Conservation (phyloP, 1,284 basidiomycete genomes). For the Irpex rosettiformis region DNA sequence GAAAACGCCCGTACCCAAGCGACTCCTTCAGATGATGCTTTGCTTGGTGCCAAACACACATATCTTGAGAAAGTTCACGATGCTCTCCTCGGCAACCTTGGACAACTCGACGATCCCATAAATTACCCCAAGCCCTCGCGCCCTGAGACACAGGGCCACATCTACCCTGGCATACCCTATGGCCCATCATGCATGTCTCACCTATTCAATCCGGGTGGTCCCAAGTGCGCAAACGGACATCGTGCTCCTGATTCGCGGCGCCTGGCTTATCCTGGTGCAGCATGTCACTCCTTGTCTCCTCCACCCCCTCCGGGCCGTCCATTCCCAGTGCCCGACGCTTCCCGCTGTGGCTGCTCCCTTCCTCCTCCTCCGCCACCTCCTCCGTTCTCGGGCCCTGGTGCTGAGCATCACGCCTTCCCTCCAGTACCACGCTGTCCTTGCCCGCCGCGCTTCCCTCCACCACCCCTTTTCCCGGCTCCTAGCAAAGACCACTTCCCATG, state of each 20-base stretch:
- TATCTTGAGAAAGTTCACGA: background rate
- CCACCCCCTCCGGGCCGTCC: no score
- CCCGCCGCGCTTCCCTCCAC: slow-evolving; percentile 3
- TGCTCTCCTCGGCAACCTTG: background rate
- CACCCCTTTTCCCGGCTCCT: slow-evolving; percentile 3
- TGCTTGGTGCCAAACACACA: background rate
- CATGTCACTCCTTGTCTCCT: background rate
- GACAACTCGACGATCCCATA: background rate
- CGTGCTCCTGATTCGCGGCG: no score
- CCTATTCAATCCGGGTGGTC: no score
- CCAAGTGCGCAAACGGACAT: no score
- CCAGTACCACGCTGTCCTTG: slow-evolving; percentile 3
- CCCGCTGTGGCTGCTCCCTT: background rate
- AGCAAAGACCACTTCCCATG: slow-evolving; percentile 3
- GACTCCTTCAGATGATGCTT: background rate
- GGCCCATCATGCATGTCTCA: no score
- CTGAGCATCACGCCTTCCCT: background rate
- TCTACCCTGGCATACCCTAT: slow-evolving; percentile 2
- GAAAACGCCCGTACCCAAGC: background rate
- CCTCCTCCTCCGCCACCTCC: background rate
- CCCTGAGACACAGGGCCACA: slow-evolving; percentile 6
- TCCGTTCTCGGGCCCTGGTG: background rate
- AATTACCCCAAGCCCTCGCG: background rate
- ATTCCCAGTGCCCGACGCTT: no score
- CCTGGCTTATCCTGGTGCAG: background rate